phyloP scores from a whole-genome alignment of 2,329 filamentous ascomycete species.

The Fusarium praegraminearum region DNA sequence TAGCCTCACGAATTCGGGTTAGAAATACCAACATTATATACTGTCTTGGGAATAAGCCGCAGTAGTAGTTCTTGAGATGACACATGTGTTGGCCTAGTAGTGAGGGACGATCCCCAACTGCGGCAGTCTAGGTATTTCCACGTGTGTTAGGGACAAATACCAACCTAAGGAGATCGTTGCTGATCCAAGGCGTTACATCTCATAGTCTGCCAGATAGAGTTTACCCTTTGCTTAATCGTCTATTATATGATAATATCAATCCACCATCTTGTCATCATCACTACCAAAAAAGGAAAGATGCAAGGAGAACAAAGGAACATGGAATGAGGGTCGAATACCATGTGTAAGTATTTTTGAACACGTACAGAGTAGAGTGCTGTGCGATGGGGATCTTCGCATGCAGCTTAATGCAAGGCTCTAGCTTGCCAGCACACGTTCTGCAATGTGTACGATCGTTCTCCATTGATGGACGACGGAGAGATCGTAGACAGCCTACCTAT shows the following conservation, averaged over 20 bases:
- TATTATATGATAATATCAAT: background rate
- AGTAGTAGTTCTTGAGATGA: background rate
- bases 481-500: slow-evolving; percentile 4
- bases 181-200: slow-evolving; percentile 13
- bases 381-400: slow-evolving; percentile 4
- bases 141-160: background rate
- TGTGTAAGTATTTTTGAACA: background rate
- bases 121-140: background rate
- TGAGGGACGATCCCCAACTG: background rate
- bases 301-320: background rate
- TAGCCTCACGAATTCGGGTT: background rate
- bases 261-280: slow-evolving; percentile 1
- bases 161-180: background rate
- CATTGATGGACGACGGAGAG: slow-evolving; percentile 5
- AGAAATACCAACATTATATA: background rate
- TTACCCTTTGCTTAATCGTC: slow-evolving; percentile 3
- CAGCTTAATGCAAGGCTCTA: slow-evolving; percentile 2
- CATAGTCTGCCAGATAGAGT: slow-evolving; percentile 6
- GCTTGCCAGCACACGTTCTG: background rate
- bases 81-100: background rate
- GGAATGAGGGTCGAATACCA: slow-evolving; percentile 7
- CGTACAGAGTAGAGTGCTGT: background rate
- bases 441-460: background rate
- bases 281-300: slow-evolving; percentile 1
- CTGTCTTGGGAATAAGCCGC: background rate